Evolutionary conservation across 2,329 filamentous ascomycete species (phyloP), one percentile per base, ranked within the genome.

Genomic region (Shiraia bambusicola): DNA sequence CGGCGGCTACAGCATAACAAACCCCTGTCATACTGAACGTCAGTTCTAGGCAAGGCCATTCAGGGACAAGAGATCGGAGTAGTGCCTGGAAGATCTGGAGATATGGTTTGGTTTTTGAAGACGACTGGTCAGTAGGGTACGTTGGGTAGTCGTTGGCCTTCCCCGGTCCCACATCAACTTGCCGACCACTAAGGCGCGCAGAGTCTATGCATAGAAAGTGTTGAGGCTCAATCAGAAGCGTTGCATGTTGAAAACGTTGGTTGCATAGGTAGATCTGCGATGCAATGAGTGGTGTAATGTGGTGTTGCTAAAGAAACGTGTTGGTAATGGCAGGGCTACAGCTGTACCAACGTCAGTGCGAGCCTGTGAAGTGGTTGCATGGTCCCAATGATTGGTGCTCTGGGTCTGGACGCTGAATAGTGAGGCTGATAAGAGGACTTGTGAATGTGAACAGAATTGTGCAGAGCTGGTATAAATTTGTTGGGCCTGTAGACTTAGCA

Each of bases 161-260:
- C 65, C 64, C 54, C 61, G 60, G 56, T 49, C 58, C 63, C 59
- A 61, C 53, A 45, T 46, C 44, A 50, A 52, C 53, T 54, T 39
- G 31, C 49, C 63, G 61, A 52, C 61, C 54, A 61, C 42, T 46
- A 60, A 66, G 53, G 64, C 65, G 65, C 64, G 65, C 65, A 64
- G 65, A 61, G 66, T 50, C 62, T 63, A 66, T 59, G 47, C 52
- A 63, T 59, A 55, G 61, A 60, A 53, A 47, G 39, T 52, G 58
- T 57, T 66, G 64, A 65, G 61, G 61, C 61, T 64, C 62, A 61
- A 66, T 63, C 52, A 63, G 58, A 61, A 36, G 49, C 45, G 45
- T 35, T 32, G 30, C 46, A 43, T 33, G 28, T 37, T 49, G 52
- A 52, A n/a, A 49, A 54, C 47, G 24, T n/a, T 25, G 28, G 34